phyloP scores from a whole-genome alignment of 2,329 filamentous ascomycete genomes.

The Biscogniauxia marginata region DNA sequence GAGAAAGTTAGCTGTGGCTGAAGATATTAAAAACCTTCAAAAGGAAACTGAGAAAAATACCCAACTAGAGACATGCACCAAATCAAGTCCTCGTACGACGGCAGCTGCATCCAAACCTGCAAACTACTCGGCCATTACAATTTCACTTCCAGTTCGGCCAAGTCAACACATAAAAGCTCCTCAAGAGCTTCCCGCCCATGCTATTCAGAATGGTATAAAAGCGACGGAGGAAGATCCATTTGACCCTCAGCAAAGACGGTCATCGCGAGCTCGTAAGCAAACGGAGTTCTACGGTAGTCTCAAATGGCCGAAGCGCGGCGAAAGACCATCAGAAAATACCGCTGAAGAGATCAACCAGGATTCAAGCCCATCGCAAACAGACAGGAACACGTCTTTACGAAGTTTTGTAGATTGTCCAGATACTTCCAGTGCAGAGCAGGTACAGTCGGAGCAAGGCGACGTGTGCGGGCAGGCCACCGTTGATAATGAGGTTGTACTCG shows the following conservation, averaged over 20 bases:
- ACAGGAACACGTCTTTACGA: neutral
- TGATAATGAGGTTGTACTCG: neutral
- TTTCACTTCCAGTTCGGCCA: neutral
- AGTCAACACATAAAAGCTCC: neutral
- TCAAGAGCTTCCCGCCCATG: conserved; percentile 6
- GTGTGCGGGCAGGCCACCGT: neutral
- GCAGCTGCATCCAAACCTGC: neutral
- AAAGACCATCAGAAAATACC: conserved; percentile 1
- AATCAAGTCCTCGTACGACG: neutral
- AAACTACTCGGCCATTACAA: neutral
- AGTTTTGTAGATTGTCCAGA: neutral
- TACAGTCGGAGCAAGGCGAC: neutral
- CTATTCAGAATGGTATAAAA: conserved; percentile 1
- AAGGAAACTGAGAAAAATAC: neutral
- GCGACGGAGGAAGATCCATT: neutral
- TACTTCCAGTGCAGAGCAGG: neutral
- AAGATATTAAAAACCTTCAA: conserved; percentile 1
- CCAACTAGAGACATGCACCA: neutral
- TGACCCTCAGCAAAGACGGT: conserved; percentile 10
- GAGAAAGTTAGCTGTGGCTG: conserved; percentile 4
- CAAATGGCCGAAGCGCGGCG: conserved; percentile 6
- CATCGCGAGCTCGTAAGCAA: conserved; percentile 15
- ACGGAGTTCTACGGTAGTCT: conserved; percentile 15
- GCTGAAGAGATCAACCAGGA: neutral
- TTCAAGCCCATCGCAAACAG: neutral